These are phyloP conservation scores for Trametes maxima DNA, from an alignment of 768 basidiomycete genomes.

Conservation along the genomic window DNA sequence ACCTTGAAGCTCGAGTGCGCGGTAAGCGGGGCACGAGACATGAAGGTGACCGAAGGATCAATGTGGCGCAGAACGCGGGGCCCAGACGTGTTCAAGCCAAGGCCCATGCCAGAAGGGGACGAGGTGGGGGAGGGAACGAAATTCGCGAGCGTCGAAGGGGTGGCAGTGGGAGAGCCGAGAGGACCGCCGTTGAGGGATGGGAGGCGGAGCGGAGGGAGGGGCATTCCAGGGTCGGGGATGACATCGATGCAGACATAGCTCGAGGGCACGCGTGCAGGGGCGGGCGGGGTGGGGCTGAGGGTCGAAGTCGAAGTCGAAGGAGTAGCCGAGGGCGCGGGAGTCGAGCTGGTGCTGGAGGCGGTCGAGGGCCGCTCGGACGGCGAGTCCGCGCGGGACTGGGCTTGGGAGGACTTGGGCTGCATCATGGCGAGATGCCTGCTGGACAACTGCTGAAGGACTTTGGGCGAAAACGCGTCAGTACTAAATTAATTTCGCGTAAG, in stretches of 20 bases:
- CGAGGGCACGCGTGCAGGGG: constrained; percentile 19
- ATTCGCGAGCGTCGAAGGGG: constrained; percentile 28
- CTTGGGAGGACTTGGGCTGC: constrained; percentile 19
- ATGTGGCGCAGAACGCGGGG: constrained; percentile 64
- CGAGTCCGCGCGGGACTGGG: constrained; percentile 7
- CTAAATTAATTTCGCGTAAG: not conserved
- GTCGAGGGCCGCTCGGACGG: constrained; percentile 18
- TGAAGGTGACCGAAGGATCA: constrained; percentile 69
- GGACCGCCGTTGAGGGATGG: constrained; percentile 23
- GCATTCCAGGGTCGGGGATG: constrained; percentile 22
- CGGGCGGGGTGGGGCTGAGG: not conserved
- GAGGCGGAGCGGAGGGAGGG: constrained; percentile 23
- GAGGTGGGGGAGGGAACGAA: constrained; percentile 21
- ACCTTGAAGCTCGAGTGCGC: constrained; percentile 65
- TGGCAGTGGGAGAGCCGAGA: constrained; percentile 18
- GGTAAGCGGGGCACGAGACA: constrained; percentile 49
- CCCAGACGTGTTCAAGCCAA: constrained; percentile 28
- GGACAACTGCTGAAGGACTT: constrained; percentile 34
- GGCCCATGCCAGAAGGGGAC: constrained; percentile 18
- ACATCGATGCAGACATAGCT: constrained; percentile 24
- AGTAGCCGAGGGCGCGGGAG: constrained; percentile 9
- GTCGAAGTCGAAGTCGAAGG: not conserved
- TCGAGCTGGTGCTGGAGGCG: constrained; percentile 11
- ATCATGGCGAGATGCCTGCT: constrained; percentile 27
- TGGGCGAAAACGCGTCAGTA: constrained; percentile 11